phyloP scores from a whole-genome alignment of 495 filamentous ascomycete genomes.

The Aspergillus bertholletiae region DNA sequence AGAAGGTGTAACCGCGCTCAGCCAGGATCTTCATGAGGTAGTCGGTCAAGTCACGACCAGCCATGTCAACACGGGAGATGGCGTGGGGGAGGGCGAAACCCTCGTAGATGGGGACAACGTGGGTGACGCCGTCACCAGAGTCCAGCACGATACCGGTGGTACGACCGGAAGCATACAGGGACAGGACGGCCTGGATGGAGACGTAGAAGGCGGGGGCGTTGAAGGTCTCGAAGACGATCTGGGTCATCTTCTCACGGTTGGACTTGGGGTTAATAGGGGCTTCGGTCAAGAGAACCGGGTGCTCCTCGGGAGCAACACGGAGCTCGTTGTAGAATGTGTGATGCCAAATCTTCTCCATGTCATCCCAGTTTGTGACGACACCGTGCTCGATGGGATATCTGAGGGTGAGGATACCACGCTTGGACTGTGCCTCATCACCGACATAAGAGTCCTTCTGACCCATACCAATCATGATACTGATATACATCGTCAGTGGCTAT shows the following conservation, averaged over 20 bases:
- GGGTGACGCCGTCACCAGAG: slow-evolving; percentile 99
- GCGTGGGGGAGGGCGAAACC: slow-evolving; percentile 99
- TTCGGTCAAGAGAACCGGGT: slow-evolving; percentile 98
- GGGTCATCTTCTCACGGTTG: slow-evolving; percentile 99
- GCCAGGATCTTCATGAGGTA: slow-evolving; percentile 99
- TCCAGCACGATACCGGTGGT: slow-evolving; percentile 99
- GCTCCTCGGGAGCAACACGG: slow-evolving; percentile 99
- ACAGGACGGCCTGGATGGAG: slow-evolving; percentile 99
- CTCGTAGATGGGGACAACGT: slow-evolving; percentile 99
- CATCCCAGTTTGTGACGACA: slow-evolving; percentile 99
- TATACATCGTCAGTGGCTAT: slow-evolving; percentile 9
- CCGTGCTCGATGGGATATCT: slow-evolving; percentile 99
- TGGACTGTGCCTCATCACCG: slow-evolving; percentile 98
- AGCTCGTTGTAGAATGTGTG: slow-evolving; percentile 99
- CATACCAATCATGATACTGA: slow-evolving; percentile 99
- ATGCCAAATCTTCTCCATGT: slow-evolving; percentile 99
- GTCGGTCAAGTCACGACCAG: slow-evolving; percentile 98
- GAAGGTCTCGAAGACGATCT: slow-evolving; percentile 99
- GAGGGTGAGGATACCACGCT: slow-evolving; percentile 99
- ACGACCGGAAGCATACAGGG: slow-evolving; percentile 99
- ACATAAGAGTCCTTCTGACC: slow-evolving; percentile 99
- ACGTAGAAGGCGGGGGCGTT: slow-evolving; percentile 99
- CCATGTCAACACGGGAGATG: slow-evolving; percentile 99
- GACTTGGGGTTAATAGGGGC: slow-evolving; percentile 99
- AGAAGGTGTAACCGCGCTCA: slow-evolving; percentile 99